Evolutionary conservation across 768 basidiomycete genomes (phyloP).

Genomic region (Pleurotus platypus): DNA sequence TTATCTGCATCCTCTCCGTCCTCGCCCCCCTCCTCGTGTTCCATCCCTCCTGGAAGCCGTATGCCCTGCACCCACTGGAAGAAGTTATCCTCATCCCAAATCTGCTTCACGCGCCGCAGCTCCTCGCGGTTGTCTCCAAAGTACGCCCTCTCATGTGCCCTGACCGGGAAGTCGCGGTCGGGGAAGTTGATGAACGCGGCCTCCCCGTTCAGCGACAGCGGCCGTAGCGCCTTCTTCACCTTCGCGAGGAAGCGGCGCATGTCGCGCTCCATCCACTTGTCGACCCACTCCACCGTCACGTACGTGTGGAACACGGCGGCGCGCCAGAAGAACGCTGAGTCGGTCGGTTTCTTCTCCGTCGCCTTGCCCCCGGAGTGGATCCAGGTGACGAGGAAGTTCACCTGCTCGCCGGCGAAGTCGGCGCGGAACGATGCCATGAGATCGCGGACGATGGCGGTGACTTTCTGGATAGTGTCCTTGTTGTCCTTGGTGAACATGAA

Average conservation of each 20-base stretch:
- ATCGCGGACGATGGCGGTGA: conserved; percentile 10
- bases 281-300: conserved; percentile 15
- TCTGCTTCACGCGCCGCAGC: conserved; percentile 13
- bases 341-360: conserved; percentile 1
- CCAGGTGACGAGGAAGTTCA: conserved; percentile 14
- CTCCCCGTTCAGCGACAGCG: conserved; percentile 10
- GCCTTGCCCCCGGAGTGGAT: conserved; percentile 13
- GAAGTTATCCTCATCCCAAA: conserved; percentile 13
- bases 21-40: no score
- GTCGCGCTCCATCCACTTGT: conserved; percentile 15
- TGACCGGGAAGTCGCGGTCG: conserved; percentile 7
- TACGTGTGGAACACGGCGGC: conserved; percentile 13
- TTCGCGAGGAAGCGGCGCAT: conserved; percentile 12
- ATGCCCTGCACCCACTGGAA: conserved; percentile 12
- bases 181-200: conserved; percentile 15
- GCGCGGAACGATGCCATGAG: conserved; percentile 7
- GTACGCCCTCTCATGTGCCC: conserved; percentile 7
- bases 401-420: conserved; percentile 11
- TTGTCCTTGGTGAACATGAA: conserved; percentile 12
- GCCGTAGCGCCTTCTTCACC: conserved; percentile 9
- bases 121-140: conserved; percentile 12
- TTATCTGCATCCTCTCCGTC: no score
- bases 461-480: conserved; percentile 5
- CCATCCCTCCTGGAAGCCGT: neutral
- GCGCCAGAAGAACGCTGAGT: conserved; percentile 15